Base-by-base conservation (phyloP, 1,284 basidiomycete genomes). In the Kwoniella shivajii region DNA sequence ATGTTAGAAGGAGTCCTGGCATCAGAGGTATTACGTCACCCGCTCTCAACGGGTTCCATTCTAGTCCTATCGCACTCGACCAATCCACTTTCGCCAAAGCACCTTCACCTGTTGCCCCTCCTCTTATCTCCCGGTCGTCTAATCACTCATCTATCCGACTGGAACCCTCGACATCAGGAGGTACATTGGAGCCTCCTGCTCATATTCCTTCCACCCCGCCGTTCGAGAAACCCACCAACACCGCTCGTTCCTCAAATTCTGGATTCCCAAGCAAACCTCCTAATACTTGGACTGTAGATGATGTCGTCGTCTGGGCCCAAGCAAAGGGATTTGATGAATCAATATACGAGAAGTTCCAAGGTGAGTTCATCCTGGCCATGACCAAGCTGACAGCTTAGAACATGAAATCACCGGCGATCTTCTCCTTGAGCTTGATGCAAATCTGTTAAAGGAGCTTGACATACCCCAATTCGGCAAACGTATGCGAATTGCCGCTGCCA, bases 401-500 rank as follows among this genome's bases (percentile, higher is more conserved):
- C 94, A 99, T 84, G 95, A 99, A 77, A 99, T 99, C 59, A 90
- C 92, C 0, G 95, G 96, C 14, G 96, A 99, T 68, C 90, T 98
- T 22, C 84, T 99, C 4, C 84, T 99, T 54, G 94, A 97, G 67
- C 88, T 99, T 64, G 93, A 98, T 67, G 86, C 88, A 48, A 89
- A 88, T 67, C 82, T 96, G 18, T 86, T 99, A 68, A 98, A 98
- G 80, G 96, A 99, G 79, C 89, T 99, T 59, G 96, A 95, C 45
- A 92, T 99, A 62, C 80, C 84, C 61, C 92, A 93, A 2, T 97
- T 96, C 67, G 96, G 95, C 22, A 95, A 96, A 75, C 90, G 95
- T 16, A 85, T 92, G 73, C 87, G 92, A 50, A 92, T 99, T 54
- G 88, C 90, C 31, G 93, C 95, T 67, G 92, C 90, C n/a, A 97